A percentile compares a stretch with the other conserved stretches of the same genome.
Conservation (phyloP, 179 eudicot species). For the Silene coronaria region DNA sequence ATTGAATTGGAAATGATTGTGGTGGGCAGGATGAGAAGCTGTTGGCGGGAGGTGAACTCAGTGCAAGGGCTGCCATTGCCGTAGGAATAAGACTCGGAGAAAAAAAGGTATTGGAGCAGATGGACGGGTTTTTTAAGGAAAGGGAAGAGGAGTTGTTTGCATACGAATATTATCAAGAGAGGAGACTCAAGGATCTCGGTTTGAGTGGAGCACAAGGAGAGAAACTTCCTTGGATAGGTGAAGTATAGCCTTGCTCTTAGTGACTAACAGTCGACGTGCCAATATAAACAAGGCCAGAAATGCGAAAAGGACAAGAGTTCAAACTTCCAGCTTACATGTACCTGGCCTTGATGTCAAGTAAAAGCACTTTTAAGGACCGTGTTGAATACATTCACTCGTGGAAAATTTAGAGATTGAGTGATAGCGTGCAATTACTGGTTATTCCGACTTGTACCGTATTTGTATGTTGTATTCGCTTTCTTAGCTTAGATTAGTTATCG, state of each 20-base stretch:
- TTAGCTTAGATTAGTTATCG: too few species aligned
- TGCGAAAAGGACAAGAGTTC: too few species aligned
- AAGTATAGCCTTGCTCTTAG: conserved; percentile 17
- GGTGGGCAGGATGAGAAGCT: conserved; percentile 71
- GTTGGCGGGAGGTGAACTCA: conserved; percentile 42
- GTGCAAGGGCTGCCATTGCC: conserved; percentile 51
- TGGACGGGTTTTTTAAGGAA: conserved; percentile 56
- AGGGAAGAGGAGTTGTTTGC: conserved; percentile 60
- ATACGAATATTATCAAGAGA: conserved; percentile 87
- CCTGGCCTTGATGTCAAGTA: too few species aligned
- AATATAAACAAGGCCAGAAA: neutral
- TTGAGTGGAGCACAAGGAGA: conserved; percentile 91
- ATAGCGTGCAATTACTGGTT: too few species aligned
- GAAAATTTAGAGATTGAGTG: too few species aligned
- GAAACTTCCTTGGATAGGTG: conserved; percentile 46
- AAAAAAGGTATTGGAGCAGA: conserved; percentile 78
- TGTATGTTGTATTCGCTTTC: too few species aligned
- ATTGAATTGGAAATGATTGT: neutral
- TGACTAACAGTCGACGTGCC: neutral
- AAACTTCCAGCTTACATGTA: too few species aligned
- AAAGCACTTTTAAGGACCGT: too few species aligned
- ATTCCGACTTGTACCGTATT: too few species aligned
- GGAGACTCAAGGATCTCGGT: conserved; percentile 90
- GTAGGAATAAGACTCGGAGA: conserved; percentile 68
- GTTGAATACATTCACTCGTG: too few species aligned